phyloP scores from a whole-genome alignment of 352 stramenopile genomes.

The Pythium apleroticum region DNA sequence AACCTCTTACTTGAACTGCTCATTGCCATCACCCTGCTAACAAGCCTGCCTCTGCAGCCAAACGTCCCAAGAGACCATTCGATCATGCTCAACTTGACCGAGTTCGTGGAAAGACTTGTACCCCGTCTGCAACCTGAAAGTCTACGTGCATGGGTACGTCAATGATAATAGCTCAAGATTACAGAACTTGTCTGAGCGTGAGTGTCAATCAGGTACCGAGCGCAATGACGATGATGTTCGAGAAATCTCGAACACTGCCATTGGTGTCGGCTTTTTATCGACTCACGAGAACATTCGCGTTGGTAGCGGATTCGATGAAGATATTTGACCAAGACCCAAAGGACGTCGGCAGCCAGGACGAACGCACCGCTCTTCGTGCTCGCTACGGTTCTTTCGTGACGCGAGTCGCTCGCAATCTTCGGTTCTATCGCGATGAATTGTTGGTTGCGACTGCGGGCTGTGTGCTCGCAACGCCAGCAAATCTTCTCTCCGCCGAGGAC shows the following conservation, averaged over 20 bases:
- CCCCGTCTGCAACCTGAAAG: conserved; percentile 27
- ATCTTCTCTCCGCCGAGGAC: conserved; percentile 33
- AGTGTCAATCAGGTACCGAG: conserved; percentile 17
- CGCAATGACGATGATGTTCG: conserved; percentile 25
- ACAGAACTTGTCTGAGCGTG: neutral
- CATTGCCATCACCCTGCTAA: too few species aligned
- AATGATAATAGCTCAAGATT: neutral
- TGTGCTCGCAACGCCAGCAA: conserved; percentile 51
- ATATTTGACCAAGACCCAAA: conserved; percentile 9
- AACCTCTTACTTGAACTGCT: too few species aligned
- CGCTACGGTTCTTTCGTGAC: conserved; percentile 53
- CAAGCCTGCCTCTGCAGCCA: conserved; percentile 40
- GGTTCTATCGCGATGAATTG: conserved; percentile 78
- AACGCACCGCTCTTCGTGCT: conserved; percentile 11
- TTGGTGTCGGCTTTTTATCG: conserved; percentile 37
- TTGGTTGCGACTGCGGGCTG: conserved; percentile 60
- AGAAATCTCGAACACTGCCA: conserved; percentile 24
- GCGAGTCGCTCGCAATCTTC: conserved; percentile 45
- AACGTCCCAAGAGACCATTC: conserved; percentile 69
- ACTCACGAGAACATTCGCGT: conserved; percentile 23
- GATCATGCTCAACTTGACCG: conserved; percentile 78
- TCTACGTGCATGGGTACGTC: conserved; percentile 6
- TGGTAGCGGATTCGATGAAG: conserved; percentile 1
- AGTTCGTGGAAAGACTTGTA: conserved; percentile 65
- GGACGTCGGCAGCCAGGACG: neutral